A percentile compares a stretch with the other conserved stretches of the same genome.
Conservation (phyloP, 441 rosid genomes). For the Caryocar brasiliense region DNA sequence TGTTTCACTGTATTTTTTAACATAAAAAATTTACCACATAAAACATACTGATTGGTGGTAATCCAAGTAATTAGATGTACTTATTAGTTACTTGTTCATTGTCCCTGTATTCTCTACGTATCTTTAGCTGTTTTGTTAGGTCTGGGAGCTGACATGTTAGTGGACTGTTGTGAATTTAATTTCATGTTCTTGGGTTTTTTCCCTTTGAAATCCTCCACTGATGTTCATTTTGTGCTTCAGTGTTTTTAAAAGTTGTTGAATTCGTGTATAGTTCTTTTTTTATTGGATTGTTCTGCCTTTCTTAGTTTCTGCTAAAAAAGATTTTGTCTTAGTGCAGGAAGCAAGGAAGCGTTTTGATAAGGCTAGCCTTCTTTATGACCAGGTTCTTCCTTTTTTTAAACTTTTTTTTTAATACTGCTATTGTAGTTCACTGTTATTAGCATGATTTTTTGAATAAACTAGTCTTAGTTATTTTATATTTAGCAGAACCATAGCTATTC, state of each 20-base stretch:
- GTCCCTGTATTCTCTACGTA: too few species aligned
- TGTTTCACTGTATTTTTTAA: too few species aligned
- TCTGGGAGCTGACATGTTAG: too few species aligned
- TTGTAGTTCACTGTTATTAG: constrained; percentile 3
- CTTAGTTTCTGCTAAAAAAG: constrained; percentile 15
- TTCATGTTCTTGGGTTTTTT: too few species aligned
- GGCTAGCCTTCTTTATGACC: constrained; percentile 90
- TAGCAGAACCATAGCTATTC: neutral
- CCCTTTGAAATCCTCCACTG: too few species aligned
- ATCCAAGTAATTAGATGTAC: too few species aligned
- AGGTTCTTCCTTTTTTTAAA: constrained; percentile 36
- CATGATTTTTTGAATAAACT: neutral
- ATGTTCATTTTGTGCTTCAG: neutral
- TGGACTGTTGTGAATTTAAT: too few species aligned
- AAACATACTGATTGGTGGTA: too few species aligned
- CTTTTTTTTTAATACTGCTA: constrained; percentile 1
- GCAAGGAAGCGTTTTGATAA: constrained; percentile 95
- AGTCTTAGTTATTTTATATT: too few species aligned
- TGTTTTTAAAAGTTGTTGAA: neutral
- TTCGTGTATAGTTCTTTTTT: neutral
- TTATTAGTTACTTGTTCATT: too few species aligned
- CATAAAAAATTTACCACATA: too few species aligned
- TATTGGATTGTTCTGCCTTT: neutral
- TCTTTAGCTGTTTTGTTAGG: too few species aligned
- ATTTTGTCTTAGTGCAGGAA: constrained; percentile 57